phyloP scores from a whole-genome alignment of 768 basidiomycete genomes.

The Suillus subaureus region DNA sequence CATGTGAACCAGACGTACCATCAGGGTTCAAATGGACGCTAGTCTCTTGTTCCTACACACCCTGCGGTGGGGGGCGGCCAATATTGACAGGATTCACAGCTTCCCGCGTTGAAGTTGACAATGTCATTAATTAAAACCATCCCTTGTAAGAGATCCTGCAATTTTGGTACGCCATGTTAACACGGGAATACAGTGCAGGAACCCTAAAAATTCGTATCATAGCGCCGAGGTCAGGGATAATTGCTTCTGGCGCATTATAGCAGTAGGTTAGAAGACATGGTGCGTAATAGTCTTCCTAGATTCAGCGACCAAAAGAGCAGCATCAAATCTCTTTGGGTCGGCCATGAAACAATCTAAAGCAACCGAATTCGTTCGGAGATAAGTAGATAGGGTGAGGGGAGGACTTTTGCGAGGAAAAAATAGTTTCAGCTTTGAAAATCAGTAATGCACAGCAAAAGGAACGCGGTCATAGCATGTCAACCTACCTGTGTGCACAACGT shows the following conservation, averaged over 20 bases:
- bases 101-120: not conserved
- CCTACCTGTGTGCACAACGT: not conserved
- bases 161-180: not conserved
- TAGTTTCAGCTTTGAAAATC: not conserved
- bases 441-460: not conserved
- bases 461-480: not conserved
- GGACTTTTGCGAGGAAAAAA: not conserved
- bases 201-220: not conserved
- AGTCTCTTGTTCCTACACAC: not conserved
- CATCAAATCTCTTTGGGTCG: not conserved
- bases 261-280: not conserved
- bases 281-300: not conserved
- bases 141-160: not conserved
- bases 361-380: not conserved
- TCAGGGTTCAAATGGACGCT: not conserved
- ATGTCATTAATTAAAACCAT: not conserved
- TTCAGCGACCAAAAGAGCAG: not conserved
- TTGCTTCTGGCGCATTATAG: not conserved
- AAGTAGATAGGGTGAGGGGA: not conserved
- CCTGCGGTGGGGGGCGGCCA: not conserved
- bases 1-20: not conserved
- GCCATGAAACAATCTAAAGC: not conserved
- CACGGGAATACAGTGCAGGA: not conserved
- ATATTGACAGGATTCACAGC: not conserved
- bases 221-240: not conserved